Percentiles rank a stretch among this genome's conserved stretches.
Evolutionary conservation across 176 grass and related monocot genomes (phyloP).

Genomic region (Urochloa ruziziensis): DNA sequence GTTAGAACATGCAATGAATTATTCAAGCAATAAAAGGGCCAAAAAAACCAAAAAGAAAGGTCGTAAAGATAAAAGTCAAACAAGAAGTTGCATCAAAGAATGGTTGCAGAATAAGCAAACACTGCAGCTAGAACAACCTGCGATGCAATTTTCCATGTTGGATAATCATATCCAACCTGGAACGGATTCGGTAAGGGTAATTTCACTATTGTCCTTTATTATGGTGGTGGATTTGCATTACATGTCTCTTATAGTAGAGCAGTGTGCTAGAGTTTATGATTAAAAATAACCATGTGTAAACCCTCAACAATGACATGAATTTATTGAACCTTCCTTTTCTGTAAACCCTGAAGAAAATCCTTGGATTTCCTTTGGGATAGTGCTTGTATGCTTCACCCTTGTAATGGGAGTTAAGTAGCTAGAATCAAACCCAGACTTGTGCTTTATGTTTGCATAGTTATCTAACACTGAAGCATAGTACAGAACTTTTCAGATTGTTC

Average conservation of each 20-base stretch:
- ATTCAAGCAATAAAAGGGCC: conserved; percentile 27
- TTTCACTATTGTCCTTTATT: background rate
- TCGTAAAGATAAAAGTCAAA: conserved; percentile 34
- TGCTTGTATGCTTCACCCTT: background rate
- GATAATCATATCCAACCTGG: too few relatives aligned
- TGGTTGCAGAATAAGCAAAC: conserved; percentile 44
- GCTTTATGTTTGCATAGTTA: background rate
- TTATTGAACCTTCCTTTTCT: background rate
- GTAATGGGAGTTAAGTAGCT: background rate
- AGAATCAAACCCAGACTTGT: background rate
- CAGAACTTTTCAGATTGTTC: too few relatives aligned
- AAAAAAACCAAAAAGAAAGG: conserved; percentile 35
- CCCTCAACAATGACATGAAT: background rate
- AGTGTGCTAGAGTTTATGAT: background rate
- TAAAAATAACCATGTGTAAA: background rate
- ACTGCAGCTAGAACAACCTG: conserved; percentile 30
- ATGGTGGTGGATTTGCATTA: background rate
- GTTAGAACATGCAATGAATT: conserved; percentile 31
- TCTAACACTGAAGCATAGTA: background rate
- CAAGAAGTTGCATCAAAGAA: conserved; percentile 42
- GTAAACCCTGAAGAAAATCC: background rate
- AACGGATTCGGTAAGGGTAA: conserved; percentile 52
- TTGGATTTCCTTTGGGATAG: background rate
- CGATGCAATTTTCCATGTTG: conserved; percentile 27
- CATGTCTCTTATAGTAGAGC: background rate